These are phyloP conservation scores for Ogataea allantospora DNA, from an alignment of 805 yeast genomes.

Conservation along the genomic window DNA sequence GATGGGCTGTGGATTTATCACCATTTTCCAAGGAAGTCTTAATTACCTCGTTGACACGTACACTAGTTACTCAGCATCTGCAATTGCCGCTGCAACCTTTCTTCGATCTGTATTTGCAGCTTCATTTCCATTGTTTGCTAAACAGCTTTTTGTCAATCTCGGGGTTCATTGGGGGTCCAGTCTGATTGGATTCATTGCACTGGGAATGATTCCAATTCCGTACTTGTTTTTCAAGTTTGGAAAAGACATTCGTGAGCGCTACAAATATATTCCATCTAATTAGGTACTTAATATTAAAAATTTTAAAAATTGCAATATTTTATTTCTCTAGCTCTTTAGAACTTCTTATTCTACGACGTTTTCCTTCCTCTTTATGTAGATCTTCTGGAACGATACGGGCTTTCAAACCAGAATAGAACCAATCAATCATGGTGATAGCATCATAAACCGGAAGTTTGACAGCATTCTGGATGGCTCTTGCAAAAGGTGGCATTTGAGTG, in stretches of 20 bases:
- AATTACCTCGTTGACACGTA: constrained; percentile 71
- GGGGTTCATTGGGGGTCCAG: constrained; percentile 76
- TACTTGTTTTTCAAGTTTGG: constrained; percentile 56
- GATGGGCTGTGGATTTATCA: constrained; percentile 57
- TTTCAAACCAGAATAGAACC: not conserved
- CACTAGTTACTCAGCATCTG: constrained; percentile 65
- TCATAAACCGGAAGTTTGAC: not conserved
- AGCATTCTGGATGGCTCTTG: not conserved
- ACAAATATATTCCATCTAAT: constrained; percentile 26
- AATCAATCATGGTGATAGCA: not conserved
- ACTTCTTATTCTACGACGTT: not conserved
- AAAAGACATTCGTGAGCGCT: constrained; percentile 29
- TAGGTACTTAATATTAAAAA: constrained; percentile 1
- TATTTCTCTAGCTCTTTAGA: not conserved
- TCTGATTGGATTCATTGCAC: constrained; percentile 54
- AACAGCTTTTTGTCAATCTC: constrained; percentile 49
- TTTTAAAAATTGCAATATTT: no score
- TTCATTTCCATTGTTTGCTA: constrained; percentile 62
- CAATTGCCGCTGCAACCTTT: constrained; percentile 43
- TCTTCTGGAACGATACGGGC: not conserved
- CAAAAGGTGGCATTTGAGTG: not conserved
- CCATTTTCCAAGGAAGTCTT: constrained; percentile 67
- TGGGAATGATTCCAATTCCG: constrained; percentile 65
- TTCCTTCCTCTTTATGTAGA: not conserved
- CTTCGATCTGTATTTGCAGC: constrained; percentile 63